Conservation (phyloP, 1,284 basidiomycete genomes). For the Malassezia globosa region DNA sequence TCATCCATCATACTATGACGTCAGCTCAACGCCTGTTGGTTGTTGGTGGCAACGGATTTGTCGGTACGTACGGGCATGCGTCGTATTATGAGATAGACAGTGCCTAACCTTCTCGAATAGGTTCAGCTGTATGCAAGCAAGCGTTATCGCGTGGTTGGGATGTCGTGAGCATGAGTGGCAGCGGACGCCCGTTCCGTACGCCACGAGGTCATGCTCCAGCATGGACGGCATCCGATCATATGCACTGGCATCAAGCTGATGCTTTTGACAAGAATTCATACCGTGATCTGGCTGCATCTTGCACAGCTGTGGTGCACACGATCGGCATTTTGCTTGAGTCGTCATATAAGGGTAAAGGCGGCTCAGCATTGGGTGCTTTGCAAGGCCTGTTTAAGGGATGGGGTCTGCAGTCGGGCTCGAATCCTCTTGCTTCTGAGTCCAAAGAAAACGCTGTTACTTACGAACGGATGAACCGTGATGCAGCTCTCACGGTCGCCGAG, state of each 20-base stretch:
- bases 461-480: slow-evolving; percentile 72
- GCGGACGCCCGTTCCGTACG: slow-evolving; percentile 71
- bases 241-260: slow-evolving; percentile 40
- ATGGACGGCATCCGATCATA: slow-evolving; percentile 56
- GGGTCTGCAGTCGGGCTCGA: slow-evolving; percentile 49
- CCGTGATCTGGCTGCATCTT: slow-evolving; percentile 56
- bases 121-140: slow-evolving; percentile 78
- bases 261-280: slow-evolving; percentile 68
- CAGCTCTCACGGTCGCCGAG: slow-evolving; percentile 48
- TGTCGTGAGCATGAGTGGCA: slow-evolving; percentile 79
- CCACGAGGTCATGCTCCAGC: slow-evolving; percentile 69
- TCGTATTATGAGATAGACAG: too few relatives aligned
- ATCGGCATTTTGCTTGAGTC: slow-evolving; percentile 80
- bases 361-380: slow-evolving; percentile 43
- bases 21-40: slow-evolving; percentile 50
- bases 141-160: slow-evolving; percentile 71
- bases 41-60: slow-evolving; percentile 86
- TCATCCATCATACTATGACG: background rate
- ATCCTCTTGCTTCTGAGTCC: slow-evolving; percentile 23
- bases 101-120: too few relatives aligned
- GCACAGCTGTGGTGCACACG: slow-evolving; percentile 77
- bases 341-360: slow-evolving; percentile 57
- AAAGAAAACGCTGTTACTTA: slow-evolving; percentile 51
- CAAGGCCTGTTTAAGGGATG: slow-evolving; percentile 35
- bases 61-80: slow-evolving; percentile 58